These are phyloP conservation scores for Thermothielavioides terrestris DNA, from an alignment of 495 filamentous ascomycete genomes.

Conservation along the genomic window DNA sequence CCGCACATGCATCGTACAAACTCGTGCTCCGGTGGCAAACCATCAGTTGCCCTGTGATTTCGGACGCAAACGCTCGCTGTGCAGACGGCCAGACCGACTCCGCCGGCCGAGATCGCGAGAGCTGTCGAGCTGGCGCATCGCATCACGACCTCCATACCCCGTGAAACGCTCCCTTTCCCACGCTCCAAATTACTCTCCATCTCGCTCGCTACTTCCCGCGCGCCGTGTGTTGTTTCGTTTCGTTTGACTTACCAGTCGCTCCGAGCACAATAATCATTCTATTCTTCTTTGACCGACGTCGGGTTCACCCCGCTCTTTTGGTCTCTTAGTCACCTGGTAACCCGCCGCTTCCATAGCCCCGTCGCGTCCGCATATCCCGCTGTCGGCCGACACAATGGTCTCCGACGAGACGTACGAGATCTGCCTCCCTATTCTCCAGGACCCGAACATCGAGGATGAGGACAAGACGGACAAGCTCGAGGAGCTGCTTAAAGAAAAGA, in stretches of 20 bases:
- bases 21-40: conserved; percentile 1
- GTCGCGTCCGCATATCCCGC: background rate
- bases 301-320: background rate
- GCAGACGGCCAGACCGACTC: conserved; percentile 5
- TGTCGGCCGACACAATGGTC: conserved; percentile 54
- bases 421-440: conserved; percentile 80
- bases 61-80: no score
- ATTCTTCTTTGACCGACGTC: background rate
- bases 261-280: background rate
- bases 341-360: background rate
- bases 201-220: background rate
- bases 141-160: background rate
- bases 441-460: conserved; percentile 77
- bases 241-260: background rate
- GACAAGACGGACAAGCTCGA: conserved; percentile 91
- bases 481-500: conserved; percentile 72
- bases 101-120: conserved; percentile 4
- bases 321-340: background rate
- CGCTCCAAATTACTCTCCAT: background rate
- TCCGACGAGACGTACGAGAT: conserved; percentile 87
- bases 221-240: background rate
- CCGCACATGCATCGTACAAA: conserved; percentile 1
- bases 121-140: background rate
- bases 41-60: background rate
- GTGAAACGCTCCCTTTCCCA: background rate